Base-by-base conservation (phyloP, 2,329 filamentous ascomycete genomes). In the Aureobasidium sp. region DNA sequence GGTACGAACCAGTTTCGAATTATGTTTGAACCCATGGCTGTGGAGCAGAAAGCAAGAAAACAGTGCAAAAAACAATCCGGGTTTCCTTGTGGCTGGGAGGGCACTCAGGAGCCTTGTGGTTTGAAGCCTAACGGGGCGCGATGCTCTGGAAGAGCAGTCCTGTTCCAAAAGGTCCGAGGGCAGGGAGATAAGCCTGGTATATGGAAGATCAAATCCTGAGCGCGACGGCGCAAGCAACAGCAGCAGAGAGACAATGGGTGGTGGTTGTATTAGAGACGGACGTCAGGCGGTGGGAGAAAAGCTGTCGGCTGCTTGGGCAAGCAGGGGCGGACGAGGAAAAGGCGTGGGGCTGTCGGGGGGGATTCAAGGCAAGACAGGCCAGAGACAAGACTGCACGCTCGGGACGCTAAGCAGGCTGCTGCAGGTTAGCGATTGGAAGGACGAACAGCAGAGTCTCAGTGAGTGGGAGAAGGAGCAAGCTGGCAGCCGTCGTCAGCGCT, bases 1-100 rank as follows among this genome's bases (percentile, higher is more conserved):
- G 75, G 74, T 65, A 78, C 73, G 68, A 79, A 81, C 78, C 78
- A 81, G 71, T 79, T 74, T 47, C 72, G 71, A 37, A 71, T 76
- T 70, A 72, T 70, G 62, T 70, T 69, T 64, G 68, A 65, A 62
- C 70, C 66, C 70, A 71, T 70, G 64, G 57, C 29, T 42, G n/a
- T 41, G 61, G 25, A 48, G 52, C 9, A 41, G 15, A 25, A 42
- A 59, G 57, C 57, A 50, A 50, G 3, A 32, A 42, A 42, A 50
- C 11, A 50, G 15, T 10, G 34, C 34, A 39, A 50, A 34, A 21
- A n/a, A 36, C 57, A 59, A 25, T 50, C 57, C 45, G 42, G 42
- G 5, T 5, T 4, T 47, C 41, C 53, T 47, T 5, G 27, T 48
- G 41, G 42, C 15, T 27, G 44, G 36, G 41, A 41, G 11, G 11